Evolutionary conservation across 176 grass and related monocot genomes (phyloP), one percentile per base, ranked within the genome.

Genomic region (Neostapfia colusana): DNA sequence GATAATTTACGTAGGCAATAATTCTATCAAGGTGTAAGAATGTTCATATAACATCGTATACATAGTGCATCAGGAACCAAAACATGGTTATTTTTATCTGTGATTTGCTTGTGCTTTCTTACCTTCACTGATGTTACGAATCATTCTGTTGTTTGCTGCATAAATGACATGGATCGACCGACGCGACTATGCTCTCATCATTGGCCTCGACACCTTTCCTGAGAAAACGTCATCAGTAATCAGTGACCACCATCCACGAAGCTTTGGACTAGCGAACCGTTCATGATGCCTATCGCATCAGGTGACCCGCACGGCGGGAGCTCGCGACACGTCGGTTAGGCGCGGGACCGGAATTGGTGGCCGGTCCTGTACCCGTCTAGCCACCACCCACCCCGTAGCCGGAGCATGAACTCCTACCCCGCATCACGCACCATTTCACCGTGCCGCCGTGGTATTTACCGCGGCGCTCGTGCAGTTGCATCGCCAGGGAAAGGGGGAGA

Each of bases 271-370:
- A 54, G 20, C n/a, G n/a, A n/a, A n/a, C n/a, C 1, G 44, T 12
- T 40, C 2, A 13, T 10, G n/a, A n/a, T n/a, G n/a, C n/a, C 10
- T 21, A 48, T 20, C 35, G 16, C 6, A 8, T 31, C 31, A 31
- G 31, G 7, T 13, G 43, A 17, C 60, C 20, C 14, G 61, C 48
- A 41, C 56, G 28, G 13, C 10, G 18, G 9, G 40, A 61, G 39
- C 27, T 70, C 78, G 41, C 35, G 54, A 12, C 53, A 58, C 40
- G 27, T 20, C 38, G 35, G 64, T 31, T 83, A 28, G 64, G 72
- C 43, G 54, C 62, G 31, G 31, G 31, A 31, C 54, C 16, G 23
- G 10, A 70, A 73, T 18, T 16, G 81, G 65, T 84, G 73, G 17
- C 31, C 31, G 31, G 31, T 31, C 31, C 46, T 68, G 16, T 17